These are phyloP conservation scores for Trichoderma gracile DNA, from an alignment of 2,329 filamentous ascomycete genomes.

Conservation along the genomic window DNA sequence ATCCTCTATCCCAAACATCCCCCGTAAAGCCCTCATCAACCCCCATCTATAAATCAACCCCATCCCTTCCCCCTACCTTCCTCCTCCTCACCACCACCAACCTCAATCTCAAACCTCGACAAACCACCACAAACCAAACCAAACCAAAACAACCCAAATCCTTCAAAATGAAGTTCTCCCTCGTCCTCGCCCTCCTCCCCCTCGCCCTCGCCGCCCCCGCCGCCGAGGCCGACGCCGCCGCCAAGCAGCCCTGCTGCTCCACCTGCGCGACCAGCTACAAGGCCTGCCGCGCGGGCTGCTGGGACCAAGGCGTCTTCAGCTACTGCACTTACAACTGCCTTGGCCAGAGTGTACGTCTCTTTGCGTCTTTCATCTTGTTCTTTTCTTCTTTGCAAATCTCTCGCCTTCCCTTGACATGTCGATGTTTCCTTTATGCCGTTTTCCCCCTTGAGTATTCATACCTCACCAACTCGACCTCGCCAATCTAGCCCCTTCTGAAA, in stretches of 20 bases:
- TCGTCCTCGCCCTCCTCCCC: slow-evolving; percentile 10
- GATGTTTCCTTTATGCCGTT: no score
- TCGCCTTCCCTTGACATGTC: no score
- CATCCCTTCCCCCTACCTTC: background rate
- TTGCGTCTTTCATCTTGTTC: no score
- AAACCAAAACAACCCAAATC: background rate
- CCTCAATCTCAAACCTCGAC: no score
- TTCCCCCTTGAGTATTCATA: no score
- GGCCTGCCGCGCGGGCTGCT: background rate
- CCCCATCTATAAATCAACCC: background rate
- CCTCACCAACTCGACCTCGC: no score
- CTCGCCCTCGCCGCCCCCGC: background rate
- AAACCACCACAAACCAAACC: background rate
- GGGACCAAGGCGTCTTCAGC: background rate
- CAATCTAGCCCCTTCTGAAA: no score
- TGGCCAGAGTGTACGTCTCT: background rate
- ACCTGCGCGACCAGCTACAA: background rate
- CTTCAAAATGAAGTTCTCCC: slow-evolving; percentile 6
- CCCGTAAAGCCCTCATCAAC: background rate
- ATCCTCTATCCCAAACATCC: no score
- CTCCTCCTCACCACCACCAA: background rate
- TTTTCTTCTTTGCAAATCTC: no score
- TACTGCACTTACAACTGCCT: background rate
- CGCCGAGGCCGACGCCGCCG: background rate
- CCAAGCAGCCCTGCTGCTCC: background rate